Evolutionary conservation across 306 rosid genomes (phyloP).

Genomic region (Quercus cerris): DNA sequence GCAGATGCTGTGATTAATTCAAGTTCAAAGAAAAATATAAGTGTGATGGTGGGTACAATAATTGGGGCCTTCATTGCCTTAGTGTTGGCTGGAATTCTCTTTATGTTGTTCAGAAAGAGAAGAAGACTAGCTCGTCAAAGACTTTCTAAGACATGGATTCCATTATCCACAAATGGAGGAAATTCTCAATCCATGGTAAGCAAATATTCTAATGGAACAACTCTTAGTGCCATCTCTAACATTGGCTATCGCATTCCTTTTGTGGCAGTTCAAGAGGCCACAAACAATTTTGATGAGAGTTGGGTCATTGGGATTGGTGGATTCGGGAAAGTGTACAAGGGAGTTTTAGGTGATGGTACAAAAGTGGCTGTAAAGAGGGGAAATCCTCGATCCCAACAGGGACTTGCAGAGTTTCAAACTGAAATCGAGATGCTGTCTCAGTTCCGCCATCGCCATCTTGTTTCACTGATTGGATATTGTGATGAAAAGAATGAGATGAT

Average conservation of each 20-base stretch:
- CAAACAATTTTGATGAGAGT: slow-evolving; percentile 75
- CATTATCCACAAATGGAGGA: slow-evolving; percentile 57
- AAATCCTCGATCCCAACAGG: slow-evolving; percentile 80
- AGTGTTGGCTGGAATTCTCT: slow-evolving; percentile 39
- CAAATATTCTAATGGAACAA: slow-evolving; percentile 66
- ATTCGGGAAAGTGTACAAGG: slow-evolving; percentile 84
- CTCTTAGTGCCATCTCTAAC: slow-evolving; percentile 57
- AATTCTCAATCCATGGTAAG: slow-evolving; percentile 80
- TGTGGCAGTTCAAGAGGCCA: slow-evolving; percentile 65
- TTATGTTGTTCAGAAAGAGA: slow-evolving; percentile 51
- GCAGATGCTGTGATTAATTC: slow-evolving; percentile 27
- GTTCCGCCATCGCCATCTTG: slow-evolving; percentile 91
- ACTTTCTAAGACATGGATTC: slow-evolving; percentile 69
- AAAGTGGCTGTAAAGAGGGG: slow-evolving; percentile 94
- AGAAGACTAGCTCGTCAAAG: slow-evolving; percentile 38
- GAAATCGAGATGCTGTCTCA: slow-evolving; percentile 89
- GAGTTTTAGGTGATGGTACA: slow-evolving; percentile 64
- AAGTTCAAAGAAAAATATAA: slow-evolving; percentile 43
- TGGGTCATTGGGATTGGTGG: slow-evolving; percentile 86
- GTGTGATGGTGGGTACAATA: slow-evolving; percentile 56
- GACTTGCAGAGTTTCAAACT: slow-evolving; percentile 76
- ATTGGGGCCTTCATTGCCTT: slow-evolving; percentile 48
- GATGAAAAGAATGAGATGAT: slow-evolving; percentile 91
- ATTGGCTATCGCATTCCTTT: slow-evolving; percentile 62
- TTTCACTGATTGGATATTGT: slow-evolving; percentile 85